Evolutionary conservation across 768 basidiomycete species (phyloP).

Genomic region (Termitomyces sp.): DNA sequence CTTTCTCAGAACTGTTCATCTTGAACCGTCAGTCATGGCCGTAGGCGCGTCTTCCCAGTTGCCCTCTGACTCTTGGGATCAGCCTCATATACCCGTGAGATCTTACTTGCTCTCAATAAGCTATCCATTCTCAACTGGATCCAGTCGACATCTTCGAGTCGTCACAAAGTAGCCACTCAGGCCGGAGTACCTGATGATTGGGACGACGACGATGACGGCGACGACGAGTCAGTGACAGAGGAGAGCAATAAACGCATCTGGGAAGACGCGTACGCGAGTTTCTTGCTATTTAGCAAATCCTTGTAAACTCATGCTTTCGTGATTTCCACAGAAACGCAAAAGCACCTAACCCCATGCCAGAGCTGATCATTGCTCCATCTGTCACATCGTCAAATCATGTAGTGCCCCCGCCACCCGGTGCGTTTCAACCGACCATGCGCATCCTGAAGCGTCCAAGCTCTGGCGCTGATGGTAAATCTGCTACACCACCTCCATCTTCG

Average conservation of each 20-base stretch:
- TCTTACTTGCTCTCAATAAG: neutral
- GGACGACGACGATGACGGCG: constrained; percentile 27
- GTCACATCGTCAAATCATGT: constrained; percentile 30
- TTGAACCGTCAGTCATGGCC: constrained; percentile 5
- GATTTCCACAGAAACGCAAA: constrained; percentile 45
- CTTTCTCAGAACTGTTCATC: neutral
- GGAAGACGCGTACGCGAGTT: constrained; percentile 63
- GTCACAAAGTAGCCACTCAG: constrained; percentile 3
- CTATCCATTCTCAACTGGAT: neutral
- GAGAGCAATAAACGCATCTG: constrained; percentile 52
- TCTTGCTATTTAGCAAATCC: neutral
- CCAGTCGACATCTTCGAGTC: constrained; percentile 13
- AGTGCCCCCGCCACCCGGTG: constrained; percentile 49
- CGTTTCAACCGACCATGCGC: constrained; percentile 59
- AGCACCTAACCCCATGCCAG: constrained; percentile 64
- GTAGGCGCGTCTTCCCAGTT: constrained; percentile 14
- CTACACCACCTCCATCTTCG: constrained; percentile 20
- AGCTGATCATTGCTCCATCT: constrained; percentile 43
- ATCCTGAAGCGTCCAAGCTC: constrained; percentile 68
- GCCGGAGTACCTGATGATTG: constrained; percentile 22
- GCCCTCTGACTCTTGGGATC: constrained; percentile 18
- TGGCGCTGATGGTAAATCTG: constrained; percentile 19
- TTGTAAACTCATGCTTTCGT: neutral
- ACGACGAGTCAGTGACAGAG: constrained; percentile 23
- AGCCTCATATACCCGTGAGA: constrained; percentile 14